Evolutionary conservation across 106 monocot genomes (phyloP), one percentile per base, ranked within the genome.

Genomic region (Hemerocallis citrina): DNA sequence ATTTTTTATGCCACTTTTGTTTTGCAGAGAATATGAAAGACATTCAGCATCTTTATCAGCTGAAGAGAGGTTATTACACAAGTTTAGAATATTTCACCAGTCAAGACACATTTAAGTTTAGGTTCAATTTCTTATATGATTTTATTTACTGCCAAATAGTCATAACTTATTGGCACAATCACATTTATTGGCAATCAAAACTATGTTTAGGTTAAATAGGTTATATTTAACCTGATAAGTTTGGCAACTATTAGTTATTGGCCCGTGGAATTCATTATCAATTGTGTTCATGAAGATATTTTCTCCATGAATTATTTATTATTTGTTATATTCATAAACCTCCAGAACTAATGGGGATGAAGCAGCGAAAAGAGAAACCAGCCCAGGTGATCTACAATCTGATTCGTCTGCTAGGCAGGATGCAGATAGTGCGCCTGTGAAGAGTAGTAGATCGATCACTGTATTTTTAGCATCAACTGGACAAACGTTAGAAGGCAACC

Each of bases 21-120:
- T 62, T 58, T 68, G 28, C 82, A 93, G 93, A 93, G 59, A 70
- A 45, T 62, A 73, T 79, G 72, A 94, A 89, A 55, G 77, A 68
- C 14, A 70, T 8, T 30, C 49, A 12, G 64, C 12, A 40, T 37
- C 44, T 55, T 56, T 57, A 46, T 14, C 68, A 40, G 64, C 32
- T n/a, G 60, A 68, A 32, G 72, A 73, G 33, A 92, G 87, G 92
- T 92, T 61, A 48, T 52, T 57, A 31, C 39, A 63, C 60, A 14
- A 35, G 24, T 33, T 58, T n/a, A 3, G 8, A 17, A 29, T 14
- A 34, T 43, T 74, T 23, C 5, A 1, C 39, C 17, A n/a, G n/a
- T n/a, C 5, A 60, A 31, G 2, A 15, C n/a, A 44, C 42, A 25
- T 42, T 61, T 61, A 0, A 62, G 35, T 11, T 29, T 14, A 20